A percentile compares a stretch with the other conserved stretches of the same genome.
Conservation (phyloP, 208 protist species). For the Angomonas desouzai region DNA sequence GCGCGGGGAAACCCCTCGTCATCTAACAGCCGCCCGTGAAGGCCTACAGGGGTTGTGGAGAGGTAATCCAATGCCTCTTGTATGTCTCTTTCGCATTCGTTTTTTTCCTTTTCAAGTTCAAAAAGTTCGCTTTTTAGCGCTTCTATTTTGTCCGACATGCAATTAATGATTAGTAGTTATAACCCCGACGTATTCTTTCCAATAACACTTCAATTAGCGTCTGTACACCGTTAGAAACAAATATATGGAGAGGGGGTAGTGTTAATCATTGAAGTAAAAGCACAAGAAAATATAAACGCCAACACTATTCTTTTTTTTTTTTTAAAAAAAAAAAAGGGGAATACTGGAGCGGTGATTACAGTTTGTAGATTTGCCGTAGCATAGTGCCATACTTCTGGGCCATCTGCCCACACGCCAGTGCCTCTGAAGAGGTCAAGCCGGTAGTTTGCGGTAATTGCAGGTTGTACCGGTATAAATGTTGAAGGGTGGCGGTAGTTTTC, state of each 20-base stretch:
- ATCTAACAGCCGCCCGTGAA: conserved; percentile 59
- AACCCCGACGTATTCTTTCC: too few relatives aligned
- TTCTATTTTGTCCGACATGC: conserved; percentile 6
- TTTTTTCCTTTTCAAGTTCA: conserved; percentile 32
- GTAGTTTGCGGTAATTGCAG: neutral
- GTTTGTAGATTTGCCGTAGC: neutral
- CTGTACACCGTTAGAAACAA: neutral
- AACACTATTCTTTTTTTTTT: neutral
- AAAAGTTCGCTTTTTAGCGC: conserved; percentile 29
- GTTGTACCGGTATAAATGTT: neutral
- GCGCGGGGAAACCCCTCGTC: conserved; percentile 71
- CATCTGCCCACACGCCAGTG: too few relatives aligned
- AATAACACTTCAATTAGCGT: too few relatives aligned
- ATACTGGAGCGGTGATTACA: neutral
- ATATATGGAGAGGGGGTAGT: neutral
- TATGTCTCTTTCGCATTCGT: conserved; percentile 29
- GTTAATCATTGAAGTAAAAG: neutral
- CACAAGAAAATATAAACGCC: neutral
- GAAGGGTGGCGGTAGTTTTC: neutral
- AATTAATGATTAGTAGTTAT: too few relatives aligned
- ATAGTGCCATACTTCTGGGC: neutral
- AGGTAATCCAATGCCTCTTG: conserved; percentile 64
- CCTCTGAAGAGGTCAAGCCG: neutral
- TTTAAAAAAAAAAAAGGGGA: neutral
- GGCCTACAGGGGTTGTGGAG: conserved; percentile 52